A percentile compares a stretch with the other conserved stretches of the same genome.
Conservation (phyloP, 2,329 filamentous ascomycete species). For the Alternaria hordeiaustralica region DNA sequence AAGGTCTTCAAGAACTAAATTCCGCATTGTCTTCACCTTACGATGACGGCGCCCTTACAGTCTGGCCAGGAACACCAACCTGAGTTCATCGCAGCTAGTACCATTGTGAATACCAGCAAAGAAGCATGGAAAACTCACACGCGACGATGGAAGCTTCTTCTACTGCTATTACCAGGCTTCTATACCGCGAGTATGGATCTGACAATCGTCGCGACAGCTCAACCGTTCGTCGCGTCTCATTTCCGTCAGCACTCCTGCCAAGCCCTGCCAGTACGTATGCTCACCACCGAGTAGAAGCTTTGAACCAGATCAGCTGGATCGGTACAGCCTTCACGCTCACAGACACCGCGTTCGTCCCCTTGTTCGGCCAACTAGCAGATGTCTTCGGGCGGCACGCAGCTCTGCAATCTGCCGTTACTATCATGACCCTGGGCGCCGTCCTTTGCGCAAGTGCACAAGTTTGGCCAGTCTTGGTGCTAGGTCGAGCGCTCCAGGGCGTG, state of each 20-base stretch:
- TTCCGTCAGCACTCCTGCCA: background rate
- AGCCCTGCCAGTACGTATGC: background rate
- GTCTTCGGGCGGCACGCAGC: background rate
- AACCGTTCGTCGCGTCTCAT: background rate
- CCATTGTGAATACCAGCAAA: rapidly evolving
- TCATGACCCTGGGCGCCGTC: background rate
- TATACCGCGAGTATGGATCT: background rate
- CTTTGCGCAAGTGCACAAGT: background rate
- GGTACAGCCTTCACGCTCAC: background rate
- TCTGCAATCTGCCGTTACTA: background rate
- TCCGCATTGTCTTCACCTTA: background rate
- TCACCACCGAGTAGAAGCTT: background rate
- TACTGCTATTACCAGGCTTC: background rate
- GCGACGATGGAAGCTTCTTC: background rate
- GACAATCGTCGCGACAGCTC: background rate
- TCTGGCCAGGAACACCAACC: background rate
- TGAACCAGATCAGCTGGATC: background rate
- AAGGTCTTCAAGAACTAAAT: background rate
- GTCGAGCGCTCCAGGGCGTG: background rate
- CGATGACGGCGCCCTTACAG: background rate
- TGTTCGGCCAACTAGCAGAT: background rate
- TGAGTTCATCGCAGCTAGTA: background rate
- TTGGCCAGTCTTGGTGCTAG: background rate
- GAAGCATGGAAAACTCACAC: background rate
- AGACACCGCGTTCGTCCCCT: background rate